Evolutionary conservation across 2,329 filamentous ascomycete genomes (phyloP), one percentile per base, ranked within the genome.

Genomic region (Trichophyton mentagrophytes): DNA sequence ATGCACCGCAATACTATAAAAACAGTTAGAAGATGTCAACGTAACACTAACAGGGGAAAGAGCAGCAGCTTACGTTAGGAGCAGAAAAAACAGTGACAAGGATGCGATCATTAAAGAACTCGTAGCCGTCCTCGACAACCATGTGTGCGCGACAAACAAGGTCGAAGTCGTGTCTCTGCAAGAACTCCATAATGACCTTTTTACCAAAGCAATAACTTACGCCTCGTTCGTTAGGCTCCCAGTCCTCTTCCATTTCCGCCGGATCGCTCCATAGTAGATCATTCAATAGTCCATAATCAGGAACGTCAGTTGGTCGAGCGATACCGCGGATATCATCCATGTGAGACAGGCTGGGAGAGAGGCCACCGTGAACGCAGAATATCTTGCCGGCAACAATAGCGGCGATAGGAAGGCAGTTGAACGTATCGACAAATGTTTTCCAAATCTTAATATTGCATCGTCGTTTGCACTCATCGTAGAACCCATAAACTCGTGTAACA

Each of bases 291-390:
- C 93, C 93, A 72, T 96, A 97, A 71, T 99, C 93, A 5, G 93
- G 93, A 20, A 99, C 93, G 70, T 99, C 93, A 1, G 93, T 99
- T 9, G 93, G 93, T 61, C 93, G 85, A 57, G 89, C 89, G 74
- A 99, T 97, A 71, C 95, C 88, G 66, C 93, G 86, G 67, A 99
- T 99, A 72, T 99, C 92, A 69, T 97, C 93, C 93, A 99, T 99
- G 69, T 97, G 91, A 60, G 87, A 86, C 57, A 99, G 80, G 56
- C 89, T 91, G 1, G 93, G 93, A 11, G 91, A 96, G 22, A 99
- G 79, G 13, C 93, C 93, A 58, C 93, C 93, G 69, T 99, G 93
- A 15, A 97, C 92, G 69, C 91, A 96, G 73, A 96, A 97, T 61
- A 97, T 97, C 78, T 97, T 97, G 66, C 89, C 90, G 1, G 91